Evolutionary conservation across 352 stramenopile species (phyloP), one percentile per base, ranked within the genome.

Genomic region (Chrysophaeum taylorii): DNA sequence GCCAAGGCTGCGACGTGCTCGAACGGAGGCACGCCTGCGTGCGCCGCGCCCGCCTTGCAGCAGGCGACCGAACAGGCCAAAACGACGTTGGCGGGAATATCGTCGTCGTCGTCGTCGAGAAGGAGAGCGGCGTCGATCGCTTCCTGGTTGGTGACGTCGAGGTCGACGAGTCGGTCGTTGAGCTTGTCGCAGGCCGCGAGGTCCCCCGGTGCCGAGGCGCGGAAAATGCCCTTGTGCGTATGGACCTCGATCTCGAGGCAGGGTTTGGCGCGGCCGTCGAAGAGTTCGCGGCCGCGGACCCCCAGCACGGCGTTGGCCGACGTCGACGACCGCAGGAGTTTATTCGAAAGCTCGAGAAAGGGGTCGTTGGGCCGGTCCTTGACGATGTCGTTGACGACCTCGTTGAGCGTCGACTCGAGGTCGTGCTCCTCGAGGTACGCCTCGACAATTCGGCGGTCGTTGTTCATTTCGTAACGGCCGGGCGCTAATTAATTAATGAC

Each of bases 321-420:
- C 33, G 41, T 36, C 14, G 14, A 38, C 7, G 31, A 5, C 14
- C 36, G 2, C 14, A 45, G 83, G 31, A 89, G 75, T 27, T 88
- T 67, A 25, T 81, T 79, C 18, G 82, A 87, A 53, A 91, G 78
- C 71, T 88, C 80, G 33, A 88, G 70, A 69, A 88, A 85, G 38
- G 85, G 85, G 69, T 91, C 85, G 16, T 78, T 76, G 0, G 85
- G 85, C 0, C 84, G 82, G 62, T 75, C 76, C 16, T 79, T 81
- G 31, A 91, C 83, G 41, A 91, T 76, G 53, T 85, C 75, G 76
- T 89, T 91, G 54, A 91, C 78, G 23, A 83, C 75, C 16, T 87
- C 80, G 60, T 89, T 91, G 0, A 91, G 77, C 12, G 78, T 75
- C 36, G 72, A 73, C 71, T 91, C 85, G 16, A 91, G 77, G 68